Evolutionary conservation across 176 grass and related monocot species (phyloP), one percentile per base, ranked within the genome.

Genomic region (Canna indica): DNA sequence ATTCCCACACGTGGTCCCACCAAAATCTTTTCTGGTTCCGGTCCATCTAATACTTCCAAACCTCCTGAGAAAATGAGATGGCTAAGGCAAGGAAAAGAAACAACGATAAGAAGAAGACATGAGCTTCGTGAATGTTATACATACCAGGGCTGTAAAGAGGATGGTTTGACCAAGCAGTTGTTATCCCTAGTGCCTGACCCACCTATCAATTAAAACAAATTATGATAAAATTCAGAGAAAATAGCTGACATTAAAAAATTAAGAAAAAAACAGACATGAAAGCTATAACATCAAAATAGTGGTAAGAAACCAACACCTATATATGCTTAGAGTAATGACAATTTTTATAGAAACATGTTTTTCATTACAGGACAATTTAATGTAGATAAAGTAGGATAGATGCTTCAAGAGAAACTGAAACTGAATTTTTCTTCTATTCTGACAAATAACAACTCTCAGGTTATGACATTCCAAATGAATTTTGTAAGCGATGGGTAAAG

Each of bases 161-260:
- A 79, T 90, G 88, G 75, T 90, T 77, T 11, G 88, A 97, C 93
- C 88, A 97, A 39, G 81, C 88, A 47, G 88, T 97, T 8, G 86
- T 85, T 54, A 97, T 70, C n/a, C 93, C 93, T 27, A 97, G 81
- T 75, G 93, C 88, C 74, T 92, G 93, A 24, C 93, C 93, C 50
- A 92, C 92, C 88, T 96, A 77, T 74, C 69, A 46, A 81, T 34
- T 14, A 69, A 27, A 45, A 69, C 10, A 45, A 46, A 44, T 54
- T 25, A 54, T 24, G 17, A 54, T 54, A n/a, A 54, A 20, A 54
- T 44, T 44, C 41, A 24, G 22, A 54, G 50, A 54, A 20, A 54
- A 54, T n/a, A 54, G n/a, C n/a, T n/a, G n/a, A n/a, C n/a, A n/a
- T n/a, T n/a, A n/a, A n/a, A n/a, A n/a, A n/a, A n/a, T n/a, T n/a